These are phyloP conservation scores for Ophiorrhiza pumila DNA, from an alignment of 257 asterid genomes.

Conservation along the genomic window DNA sequence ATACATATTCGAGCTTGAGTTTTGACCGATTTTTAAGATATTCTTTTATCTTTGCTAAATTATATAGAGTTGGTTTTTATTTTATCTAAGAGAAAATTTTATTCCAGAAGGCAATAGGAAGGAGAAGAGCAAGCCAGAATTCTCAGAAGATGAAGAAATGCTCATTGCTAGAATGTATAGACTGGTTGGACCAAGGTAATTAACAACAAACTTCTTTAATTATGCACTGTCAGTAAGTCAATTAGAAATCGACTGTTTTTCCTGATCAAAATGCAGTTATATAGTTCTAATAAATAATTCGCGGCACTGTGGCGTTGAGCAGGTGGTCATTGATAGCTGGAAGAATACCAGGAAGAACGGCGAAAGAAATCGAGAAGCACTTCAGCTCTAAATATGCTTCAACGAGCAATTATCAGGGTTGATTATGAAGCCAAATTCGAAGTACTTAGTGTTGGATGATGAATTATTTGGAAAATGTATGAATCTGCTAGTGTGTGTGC, in stretches of 20 bases:
- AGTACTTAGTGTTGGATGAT: neutral
- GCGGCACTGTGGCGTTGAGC: neutral
- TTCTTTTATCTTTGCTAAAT: neutral
- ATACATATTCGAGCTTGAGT: too few species aligned
- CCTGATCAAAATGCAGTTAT: neutral
- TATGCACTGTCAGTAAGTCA: neutral
- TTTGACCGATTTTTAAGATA: neutral
- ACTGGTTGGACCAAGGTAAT: constrained; percentile 33
- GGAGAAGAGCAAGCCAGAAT: constrained; percentile 21
- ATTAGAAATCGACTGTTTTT: too few species aligned
- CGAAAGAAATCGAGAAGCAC: constrained; percentile 26
- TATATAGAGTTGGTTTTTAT: neutral
- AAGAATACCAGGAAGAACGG: constrained; percentile 32
- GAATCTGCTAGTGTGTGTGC: neutral
- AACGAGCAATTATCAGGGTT: constrained; percentile 6
- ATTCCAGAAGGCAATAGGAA: constrained; percentile 4
- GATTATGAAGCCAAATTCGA: neutral
- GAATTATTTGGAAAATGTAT: neutral
- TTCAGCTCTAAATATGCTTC: constrained; percentile 17
- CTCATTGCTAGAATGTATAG: constrained; percentile 31
- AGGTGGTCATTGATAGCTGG: constrained; percentile 35
- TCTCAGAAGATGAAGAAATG: constrained; percentile 30
- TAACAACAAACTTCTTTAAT: neutral
- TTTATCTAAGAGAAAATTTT: too few species aligned
- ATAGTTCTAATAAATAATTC: neutral